Percentiles rank a stretch among this genome's conserved stretches.
Evolutionary conservation across 2,329 filamentous ascomycete species (phyloP).

Genomic region (Exophiala xenobiotica): DNA sequence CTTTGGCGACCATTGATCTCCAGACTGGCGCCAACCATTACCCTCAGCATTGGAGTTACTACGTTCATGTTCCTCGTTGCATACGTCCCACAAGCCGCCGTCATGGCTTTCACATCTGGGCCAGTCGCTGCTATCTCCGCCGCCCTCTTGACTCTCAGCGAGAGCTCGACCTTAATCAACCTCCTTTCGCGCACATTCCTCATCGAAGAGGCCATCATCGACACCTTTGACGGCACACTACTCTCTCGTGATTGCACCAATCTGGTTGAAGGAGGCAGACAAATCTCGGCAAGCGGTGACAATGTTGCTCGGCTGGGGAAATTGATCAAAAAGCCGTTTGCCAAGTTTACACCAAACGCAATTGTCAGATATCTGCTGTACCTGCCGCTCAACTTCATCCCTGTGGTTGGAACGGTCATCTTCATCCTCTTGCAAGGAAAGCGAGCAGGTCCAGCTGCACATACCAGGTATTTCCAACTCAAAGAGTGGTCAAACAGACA

Average conservation of each 20-base stretch:
- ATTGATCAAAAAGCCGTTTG: conserved; percentile 55
- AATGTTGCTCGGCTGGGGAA: conserved; percentile 58
- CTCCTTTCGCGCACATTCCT: conserved; percentile 68
- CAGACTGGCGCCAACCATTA: conserved; percentile 62
- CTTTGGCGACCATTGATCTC: conserved; percentile 60
- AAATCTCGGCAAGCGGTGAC: conserved; percentile 60
- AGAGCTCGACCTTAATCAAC: conserved; percentile 53
- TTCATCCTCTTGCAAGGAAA: conserved; percentile 76
- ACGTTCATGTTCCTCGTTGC: conserved; percentile 82
- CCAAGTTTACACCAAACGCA: conserved; percentile 54
- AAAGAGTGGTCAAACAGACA: conserved; percentile 74
- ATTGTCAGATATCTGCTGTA: conserved; percentile 80
- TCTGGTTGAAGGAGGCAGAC: conserved; percentile 72
- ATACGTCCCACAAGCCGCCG: conserved; percentile 78
- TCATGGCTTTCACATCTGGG: conserved; percentile 81
- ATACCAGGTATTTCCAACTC: conserved; percentile 79
- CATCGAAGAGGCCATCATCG: conserved; percentile 76
- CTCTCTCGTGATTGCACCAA: conserved; percentile 54
- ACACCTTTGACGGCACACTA: conserved; percentile 80
- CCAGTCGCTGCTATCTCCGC: conserved; percentile 64
- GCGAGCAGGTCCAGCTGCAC: conserved; percentile 54
- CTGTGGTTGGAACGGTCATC: conserved; percentile 76
- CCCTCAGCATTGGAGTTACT: conserved; percentile 70
- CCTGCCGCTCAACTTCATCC: conserved; percentile 88
- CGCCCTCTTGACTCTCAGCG: conserved; percentile 58